phyloP scores from a whole-genome alignment of 2,329 filamentous ascomycete species.

The Diplocarpon mali region DNA sequence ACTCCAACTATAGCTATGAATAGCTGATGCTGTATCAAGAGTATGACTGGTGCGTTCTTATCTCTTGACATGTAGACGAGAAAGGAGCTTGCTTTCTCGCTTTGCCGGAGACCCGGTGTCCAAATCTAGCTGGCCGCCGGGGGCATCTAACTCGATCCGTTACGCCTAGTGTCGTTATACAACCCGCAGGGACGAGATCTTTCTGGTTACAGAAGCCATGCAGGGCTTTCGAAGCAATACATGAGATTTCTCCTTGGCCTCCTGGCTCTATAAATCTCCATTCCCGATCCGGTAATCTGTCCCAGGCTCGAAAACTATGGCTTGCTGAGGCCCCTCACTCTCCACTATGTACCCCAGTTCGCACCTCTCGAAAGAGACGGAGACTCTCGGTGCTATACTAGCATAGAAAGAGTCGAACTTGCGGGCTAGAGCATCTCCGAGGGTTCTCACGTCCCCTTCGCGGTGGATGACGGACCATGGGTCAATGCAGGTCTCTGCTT shows the following conservation, averaged over 20 bases:
- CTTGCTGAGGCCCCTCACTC: slow-evolving; percentile 36
- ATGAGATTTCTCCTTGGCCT: background rate
- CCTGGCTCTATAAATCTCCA: background rate
- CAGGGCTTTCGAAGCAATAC: background rate
- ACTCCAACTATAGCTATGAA: no score
- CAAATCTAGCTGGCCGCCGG: no score
- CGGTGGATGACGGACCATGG: slow-evolving; percentile 50
- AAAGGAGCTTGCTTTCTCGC: no score
- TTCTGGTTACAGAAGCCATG: no score
- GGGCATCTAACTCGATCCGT: no score
- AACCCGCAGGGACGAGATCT: no score
- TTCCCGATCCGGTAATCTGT: background rate
- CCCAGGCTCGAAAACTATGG: slow-evolving; percentile 4
- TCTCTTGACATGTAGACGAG: no score
- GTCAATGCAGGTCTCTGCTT: slow-evolving; percentile 38
- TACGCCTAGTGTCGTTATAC: no score
- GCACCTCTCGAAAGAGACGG: slow-evolving; percentile 42
- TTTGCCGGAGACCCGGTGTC: no score
- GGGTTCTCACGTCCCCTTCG: slow-evolving; percentile 34
- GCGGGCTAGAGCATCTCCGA: slow-evolving; percentile 38
- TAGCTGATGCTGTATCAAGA: no score
- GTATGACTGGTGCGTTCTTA: no score
- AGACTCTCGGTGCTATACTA: slow-evolving; percentile 29
- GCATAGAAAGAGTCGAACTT: slow-evolving; percentile 43
- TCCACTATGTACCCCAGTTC: slow-evolving; percentile 43